Evolutionary conservation across 805 yeast species (phyloP), one percentile per base, ranked within the genome.

Genomic region (Maudiozyma serrabonitensis): DNA sequence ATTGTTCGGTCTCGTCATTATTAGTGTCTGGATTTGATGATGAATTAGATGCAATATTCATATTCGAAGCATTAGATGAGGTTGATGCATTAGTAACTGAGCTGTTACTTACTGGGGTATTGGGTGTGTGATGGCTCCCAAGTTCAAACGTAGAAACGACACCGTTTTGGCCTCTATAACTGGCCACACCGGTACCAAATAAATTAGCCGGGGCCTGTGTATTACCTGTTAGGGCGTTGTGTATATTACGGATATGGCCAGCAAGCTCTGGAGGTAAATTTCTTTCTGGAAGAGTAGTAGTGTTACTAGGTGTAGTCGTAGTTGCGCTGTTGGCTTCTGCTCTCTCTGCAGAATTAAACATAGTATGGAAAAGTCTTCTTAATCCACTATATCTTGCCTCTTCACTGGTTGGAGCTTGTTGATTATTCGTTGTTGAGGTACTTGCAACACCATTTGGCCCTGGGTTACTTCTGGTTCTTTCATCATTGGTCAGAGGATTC

Each of bases 151-250:
- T 62, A 5, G 64, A 51, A 8, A 66, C 68, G 16, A 51, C 47
- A 12, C 69, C 69, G 43, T 54, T 52, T 19, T 49, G 55, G 40
- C 55, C 53, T 54, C 69, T 62, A 42, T 50, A 57, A 52, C 69
- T 64, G 8, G 67, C 69, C 9, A 64, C 69, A 23, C 69, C 69
- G 5, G 61, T 51, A 48, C 55, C 59, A 41, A 65, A 65, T 47
- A 62, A 16, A 50, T 34, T 28, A 6, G 39, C 32, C 4, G 25
- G 45, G 15, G 31, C 19, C 12, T n/a, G 25, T 15, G 41, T 21
- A 40, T 21, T 28, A 16, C 35, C 41, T 3, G 44, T 26, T 1
- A 41, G 41, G 6, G 31, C 41, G 13, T 19, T 34, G 26, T 23
- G 16, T 28, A 50, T 31, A 16, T 42, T 31, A 2, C 26, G 41